Conservation (phyloP, 129 eudicot genomes). For the Deinandra increscens region DNA sequence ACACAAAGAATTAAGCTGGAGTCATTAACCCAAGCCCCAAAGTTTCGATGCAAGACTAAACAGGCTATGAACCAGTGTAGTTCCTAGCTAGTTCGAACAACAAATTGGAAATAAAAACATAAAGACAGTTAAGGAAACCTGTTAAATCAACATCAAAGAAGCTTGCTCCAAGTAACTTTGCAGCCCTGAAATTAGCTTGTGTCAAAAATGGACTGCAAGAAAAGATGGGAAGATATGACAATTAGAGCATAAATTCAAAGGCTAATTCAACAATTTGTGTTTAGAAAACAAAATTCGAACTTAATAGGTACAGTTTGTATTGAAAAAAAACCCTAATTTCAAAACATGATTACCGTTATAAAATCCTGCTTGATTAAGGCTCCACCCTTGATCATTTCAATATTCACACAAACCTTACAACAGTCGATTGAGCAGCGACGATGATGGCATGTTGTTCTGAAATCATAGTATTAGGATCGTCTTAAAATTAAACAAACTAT, state of each 20-base stretch:
- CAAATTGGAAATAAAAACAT: background rate
- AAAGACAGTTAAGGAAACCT: constrained; percentile 37
- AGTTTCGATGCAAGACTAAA: background rate
- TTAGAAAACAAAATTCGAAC: background rate
- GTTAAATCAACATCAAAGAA: constrained; percentile 99
- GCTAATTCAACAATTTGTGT: background rate
- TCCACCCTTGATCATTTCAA: too few species aligned
- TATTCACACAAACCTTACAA: too few species aligned
- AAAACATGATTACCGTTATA: constrained; percentile 58
- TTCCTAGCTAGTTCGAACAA: constrained; percentile 5
- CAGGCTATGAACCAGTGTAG: background rate
- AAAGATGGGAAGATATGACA: background rate
- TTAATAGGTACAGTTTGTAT: background rate
- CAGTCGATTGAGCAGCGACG: too few species aligned
- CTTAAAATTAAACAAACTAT: too few species aligned
- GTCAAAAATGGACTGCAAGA: constrained; percentile 78
- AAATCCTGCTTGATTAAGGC: constrained; percentile 91
- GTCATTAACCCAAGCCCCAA: background rate
- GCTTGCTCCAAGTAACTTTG: constrained; percentile 92
- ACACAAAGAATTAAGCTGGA: background rate
- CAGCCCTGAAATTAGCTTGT: constrained; percentile 86
- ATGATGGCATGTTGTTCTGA: too few species aligned
- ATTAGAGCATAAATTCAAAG: too few species aligned
- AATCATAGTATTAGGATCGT: too few species aligned
- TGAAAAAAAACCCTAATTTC: background rate